These are phyloP conservation scores for Uncinocarpus reesii DNA, from an alignment of 2,329 filamentous ascomycete genomes.

Conservation along the genomic window DNA sequence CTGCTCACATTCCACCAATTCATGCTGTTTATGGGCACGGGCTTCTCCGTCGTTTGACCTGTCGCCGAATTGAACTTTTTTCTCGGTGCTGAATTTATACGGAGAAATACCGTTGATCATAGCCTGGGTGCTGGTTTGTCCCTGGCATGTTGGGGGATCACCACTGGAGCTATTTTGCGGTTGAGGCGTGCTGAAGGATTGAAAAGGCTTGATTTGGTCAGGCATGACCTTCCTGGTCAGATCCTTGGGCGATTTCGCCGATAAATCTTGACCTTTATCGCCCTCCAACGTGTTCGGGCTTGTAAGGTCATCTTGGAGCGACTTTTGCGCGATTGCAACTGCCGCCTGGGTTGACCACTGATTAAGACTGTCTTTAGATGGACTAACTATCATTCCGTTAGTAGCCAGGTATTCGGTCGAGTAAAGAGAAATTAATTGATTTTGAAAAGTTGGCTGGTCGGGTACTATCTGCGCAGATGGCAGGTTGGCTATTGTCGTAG, in stretches of 20 bases:
- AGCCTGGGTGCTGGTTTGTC: slow-evolving; percentile 32
- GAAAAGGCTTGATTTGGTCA: slow-evolving; percentile 23
- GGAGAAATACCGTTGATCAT: slow-evolving; percentile 35
- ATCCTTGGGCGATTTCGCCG: neutral
- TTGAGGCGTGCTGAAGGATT: slow-evolving; percentile 17
- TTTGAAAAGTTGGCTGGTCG: slow-evolving; percentile 22
- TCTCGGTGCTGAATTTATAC: slow-evolving; percentile 31
- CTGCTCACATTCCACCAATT: neutral
- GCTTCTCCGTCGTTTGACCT: neutral
- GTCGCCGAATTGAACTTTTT: slow-evolving; percentile 18
- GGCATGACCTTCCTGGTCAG: neutral
- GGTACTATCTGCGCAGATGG: slow-evolving; percentile 32
- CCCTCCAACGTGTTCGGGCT: slow-evolving; percentile 19
- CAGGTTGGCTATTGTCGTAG: slow-evolving; percentile 12
- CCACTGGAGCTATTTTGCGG: neutral
- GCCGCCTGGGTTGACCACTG: slow-evolving; percentile 32
- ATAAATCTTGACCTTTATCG: neutral
- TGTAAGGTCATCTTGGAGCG: slow-evolving; percentile 30
- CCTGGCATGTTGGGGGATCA: slow-evolving; percentile 16
- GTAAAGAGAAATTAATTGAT: slow-evolving; percentile 30
- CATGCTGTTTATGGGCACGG: neutral
- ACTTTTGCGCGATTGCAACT: slow-evolving; percentile 30
- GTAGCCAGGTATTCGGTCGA: slow-evolving; percentile 26
- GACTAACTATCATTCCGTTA: slow-evolving; percentile 21
- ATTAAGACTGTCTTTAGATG: slow-evolving; percentile 26